These are phyloP conservation scores for Blepharisma stoltei DNA, from an alignment of 73 alveolate genomes.

Conservation along the genomic window DNA sequence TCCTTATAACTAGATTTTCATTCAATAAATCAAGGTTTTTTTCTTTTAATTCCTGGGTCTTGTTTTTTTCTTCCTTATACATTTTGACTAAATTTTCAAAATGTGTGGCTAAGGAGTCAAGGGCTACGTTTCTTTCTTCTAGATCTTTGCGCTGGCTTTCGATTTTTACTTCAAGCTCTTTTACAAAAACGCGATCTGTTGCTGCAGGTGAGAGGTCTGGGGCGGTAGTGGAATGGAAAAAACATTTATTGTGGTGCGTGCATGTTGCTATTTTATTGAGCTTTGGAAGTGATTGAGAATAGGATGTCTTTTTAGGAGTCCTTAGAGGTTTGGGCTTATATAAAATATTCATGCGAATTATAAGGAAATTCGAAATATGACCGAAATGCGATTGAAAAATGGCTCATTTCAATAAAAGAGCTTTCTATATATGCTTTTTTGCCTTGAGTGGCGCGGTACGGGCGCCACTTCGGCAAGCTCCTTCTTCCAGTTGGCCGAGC, in stretches of 20 bases:
- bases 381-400: no score
- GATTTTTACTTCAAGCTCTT: constrained; percentile 6
- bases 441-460: no score
- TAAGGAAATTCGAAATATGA: no score
- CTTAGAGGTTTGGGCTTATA: no score
- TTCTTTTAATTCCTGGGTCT: background rate
- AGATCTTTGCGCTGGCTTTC: constrained; percentile 22
- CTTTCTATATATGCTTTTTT: no score
- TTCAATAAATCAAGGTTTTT: background rate
- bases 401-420: no score
- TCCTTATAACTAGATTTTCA: background rate
- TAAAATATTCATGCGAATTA: no score
- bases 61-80: constrained; percentile 22
- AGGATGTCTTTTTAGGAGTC: no score
- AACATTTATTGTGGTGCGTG: background rate
- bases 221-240: background rate
- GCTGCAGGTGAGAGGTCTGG: constrained; percentile 15
- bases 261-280: background rate
- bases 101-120: background rate
- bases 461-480: no score
- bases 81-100: background rate
- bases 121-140: constrained; percentile 11
- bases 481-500: no score
- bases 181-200: background rate
- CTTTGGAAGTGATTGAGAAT: background rate